Percentiles rank a stretch among this genome's conserved stretches.
phyloP scores from a whole-genome alignment of 805 yeast species.

The Pichia cephalocereana region DNA sequence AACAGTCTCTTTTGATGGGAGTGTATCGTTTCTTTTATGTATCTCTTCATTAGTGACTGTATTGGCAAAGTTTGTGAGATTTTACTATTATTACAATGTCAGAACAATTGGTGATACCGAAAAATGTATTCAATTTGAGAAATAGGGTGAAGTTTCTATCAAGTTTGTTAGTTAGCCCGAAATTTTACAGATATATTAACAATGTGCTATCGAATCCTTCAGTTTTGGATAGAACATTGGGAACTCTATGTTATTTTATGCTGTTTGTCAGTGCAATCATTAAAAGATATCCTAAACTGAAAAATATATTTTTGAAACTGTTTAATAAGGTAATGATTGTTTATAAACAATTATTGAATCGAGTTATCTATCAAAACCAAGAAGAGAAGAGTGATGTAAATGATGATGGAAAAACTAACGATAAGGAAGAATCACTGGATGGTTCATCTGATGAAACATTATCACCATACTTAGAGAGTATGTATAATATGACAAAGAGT shows the following conservation, averaged over 20 bases:
- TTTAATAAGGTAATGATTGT: background rate
- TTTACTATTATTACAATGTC: too few relatives aligned
- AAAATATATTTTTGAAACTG: background rate
- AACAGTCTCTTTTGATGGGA: too few relatives aligned
- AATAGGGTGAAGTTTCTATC: constrained; percentile 13
- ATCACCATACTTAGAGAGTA: background rate
- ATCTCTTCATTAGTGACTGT: too few relatives aligned
- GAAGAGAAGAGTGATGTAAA: too few relatives aligned
- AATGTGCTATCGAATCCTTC: constrained; percentile 19
- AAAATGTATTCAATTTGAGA: background rate
- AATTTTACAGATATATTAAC: constrained; percentile 20
- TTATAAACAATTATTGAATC: background rate
- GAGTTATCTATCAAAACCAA: too few relatives aligned
- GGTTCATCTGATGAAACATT: background rate
- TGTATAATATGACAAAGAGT: constrained; percentile 7
- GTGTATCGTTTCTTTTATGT: too few relatives aligned
- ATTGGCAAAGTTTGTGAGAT: too few relatives aligned
- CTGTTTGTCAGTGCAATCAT: constrained; percentile 16
- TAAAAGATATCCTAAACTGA: constrained; percentile 3
- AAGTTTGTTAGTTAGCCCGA: constrained; percentile 16
- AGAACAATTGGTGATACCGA: too few relatives aligned
- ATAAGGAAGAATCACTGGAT: background rate
- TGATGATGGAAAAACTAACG: too few relatives aligned
- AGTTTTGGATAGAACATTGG: constrained; percentile 24
- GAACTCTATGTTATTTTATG: constrained; percentile 26